Conservation (phyloP, 805 yeast species). For the Candida dajiaensis region DNA sequence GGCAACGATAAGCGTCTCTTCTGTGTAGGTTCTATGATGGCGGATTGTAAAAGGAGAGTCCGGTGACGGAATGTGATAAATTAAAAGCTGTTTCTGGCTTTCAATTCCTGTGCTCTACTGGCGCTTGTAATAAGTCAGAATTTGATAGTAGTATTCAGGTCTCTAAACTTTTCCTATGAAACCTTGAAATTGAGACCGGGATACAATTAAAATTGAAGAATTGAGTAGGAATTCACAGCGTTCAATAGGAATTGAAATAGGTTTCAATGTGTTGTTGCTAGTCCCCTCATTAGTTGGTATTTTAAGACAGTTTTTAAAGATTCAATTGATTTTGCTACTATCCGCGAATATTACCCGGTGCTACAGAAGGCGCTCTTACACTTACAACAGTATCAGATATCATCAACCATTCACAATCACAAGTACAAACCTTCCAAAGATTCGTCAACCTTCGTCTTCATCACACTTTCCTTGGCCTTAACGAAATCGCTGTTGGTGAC, state of each 20-base stretch:
- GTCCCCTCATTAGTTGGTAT: no score
- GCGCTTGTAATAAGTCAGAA: not conserved
- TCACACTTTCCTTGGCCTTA: constrained; percentile 88
- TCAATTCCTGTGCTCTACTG: not conserved
- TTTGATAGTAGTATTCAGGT: not conserved
- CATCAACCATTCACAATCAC: constrained; percentile 4
- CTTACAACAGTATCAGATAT: not conserved
- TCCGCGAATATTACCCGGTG: not conserved
- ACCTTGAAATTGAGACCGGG: not conserved
- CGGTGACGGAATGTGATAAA: not conserved
- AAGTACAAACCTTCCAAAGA: constrained; percentile 85
- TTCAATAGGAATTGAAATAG: no score
- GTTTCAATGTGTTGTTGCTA: not conserved
- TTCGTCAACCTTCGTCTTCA: constrained; percentile 96
- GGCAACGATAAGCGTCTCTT: constrained; percentile 2
- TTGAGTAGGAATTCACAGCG: no score
- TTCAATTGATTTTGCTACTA: not conserved
- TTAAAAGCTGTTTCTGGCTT: not conserved
- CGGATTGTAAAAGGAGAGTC: not conserved
- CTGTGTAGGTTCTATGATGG: constrained; percentile 1
- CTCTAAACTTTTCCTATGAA: not conserved
- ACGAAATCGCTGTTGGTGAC: constrained; percentile 92
- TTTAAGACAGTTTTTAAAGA: no score
- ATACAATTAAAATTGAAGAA: not conserved
- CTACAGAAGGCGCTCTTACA: no score